Base-by-base conservation (phyloP, 2,329 filamentous ascomycete species). In the Hypomyces rosellus region DNA sequence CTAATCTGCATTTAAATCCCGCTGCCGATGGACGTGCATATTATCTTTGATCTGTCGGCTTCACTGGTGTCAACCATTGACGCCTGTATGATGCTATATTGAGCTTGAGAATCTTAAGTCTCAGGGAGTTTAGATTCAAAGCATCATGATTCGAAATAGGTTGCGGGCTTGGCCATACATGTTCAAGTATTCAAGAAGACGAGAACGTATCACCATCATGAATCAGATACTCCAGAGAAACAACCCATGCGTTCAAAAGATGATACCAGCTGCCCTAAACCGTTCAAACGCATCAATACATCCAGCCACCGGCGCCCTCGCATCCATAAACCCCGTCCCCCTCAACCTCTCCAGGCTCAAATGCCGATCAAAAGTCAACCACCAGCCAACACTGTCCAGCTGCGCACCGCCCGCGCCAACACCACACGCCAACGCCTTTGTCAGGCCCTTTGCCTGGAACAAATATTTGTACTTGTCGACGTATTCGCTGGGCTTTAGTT, bases 291-390 rank as follows among this genome's bases (percentile, higher is more conserved):
- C 65, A 40, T 69, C 64, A 42, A 71, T 54, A 73, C 73, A 76
- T 4, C 68, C 69, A 18, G 66, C 59, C 9, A 64, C 57, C 0
- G 68, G 72, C 18, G 66, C 57, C 25, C 58, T 63, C 44, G 72
- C 62, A 34, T 66, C 69, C 4, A 55, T 58, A 45, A 74, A 77
- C 1, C 70, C 71, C 4, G 65, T 59, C 7, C 58, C 59, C 16
- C 67, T 64, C 12, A 75, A 58, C 30, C 64, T 69, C 20, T 67
- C 61, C 44, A 73, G 57, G 48, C 70, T 73, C 55, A 77, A 59
- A 46, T 75, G 70, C 20, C 74, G 65, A 53, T 77, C 73, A 53
- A 77, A 76, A 5, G 67, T 69, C 45, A 77, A 60, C 72, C 73
- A 69, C 60, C 66, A 68, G 22, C 73, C 69, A n/a, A 75, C 62